Base-by-base conservation (phyloP, 352 stramenopile genomes). In the Stramenopiles sp. region DNA sequence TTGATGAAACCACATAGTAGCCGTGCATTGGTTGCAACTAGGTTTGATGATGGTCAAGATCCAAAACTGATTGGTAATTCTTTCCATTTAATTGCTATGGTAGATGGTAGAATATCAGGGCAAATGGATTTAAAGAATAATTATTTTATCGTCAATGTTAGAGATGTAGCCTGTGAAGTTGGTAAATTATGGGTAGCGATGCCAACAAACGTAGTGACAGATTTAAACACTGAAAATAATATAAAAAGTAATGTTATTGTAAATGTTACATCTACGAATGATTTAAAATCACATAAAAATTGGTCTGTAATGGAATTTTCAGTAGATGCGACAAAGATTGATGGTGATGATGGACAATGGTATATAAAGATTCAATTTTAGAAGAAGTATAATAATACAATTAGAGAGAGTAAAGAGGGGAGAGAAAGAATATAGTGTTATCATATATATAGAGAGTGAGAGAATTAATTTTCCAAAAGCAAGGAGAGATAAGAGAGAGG, bases 71-170 rank as follows among this genome's bases (percentile, higher is more conserved):
- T 76, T 33, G 65, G 65, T 13, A 76, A 76, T 33, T 76, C 65
- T 13, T 76, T 76, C 13, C 30, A 76, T 76, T 76, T 76, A 20
- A 76, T 31, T 76, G 65, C 65, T 4, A 76, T 76, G 65, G 65
- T 76, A 33, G 65, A 76, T 33, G 65, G 65, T 33, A 31, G 65
- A 31, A 76, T 76, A 13, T 31, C 30, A 4, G 65, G 65, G 4
- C 4, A 76, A 31, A 20, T 76, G 13, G 13, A 20, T 33, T 13
- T 4, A 31, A 20, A 76, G 13, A 31, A 4, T 13, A 33, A 76
- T 20, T 13, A 31, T 4, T 76, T 76, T 33, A 76, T 76, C 13
- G 65, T 76, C 30, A 76, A 13, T 33, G 65, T 13, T 13, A 76
- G 7, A 33, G 65, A 33, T 20, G 13, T 76, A 13, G 65, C 13